Conservation (phyloP, 345 rosid species). For the Hypericum androsaemum region DNA sequence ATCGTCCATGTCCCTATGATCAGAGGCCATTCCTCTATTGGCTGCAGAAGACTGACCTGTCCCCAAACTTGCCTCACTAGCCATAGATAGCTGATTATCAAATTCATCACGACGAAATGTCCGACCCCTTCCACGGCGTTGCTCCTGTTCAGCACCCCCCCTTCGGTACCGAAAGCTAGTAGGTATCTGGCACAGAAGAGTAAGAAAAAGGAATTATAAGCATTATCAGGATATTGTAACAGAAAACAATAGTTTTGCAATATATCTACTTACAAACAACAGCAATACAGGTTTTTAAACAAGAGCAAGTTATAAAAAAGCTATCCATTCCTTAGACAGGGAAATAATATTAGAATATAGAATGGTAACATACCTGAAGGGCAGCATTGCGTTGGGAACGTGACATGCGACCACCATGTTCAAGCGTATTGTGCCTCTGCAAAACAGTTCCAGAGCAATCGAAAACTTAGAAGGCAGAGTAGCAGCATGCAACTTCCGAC, state of each 20-base stretch:
- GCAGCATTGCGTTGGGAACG: slow-evolving; percentile 16
- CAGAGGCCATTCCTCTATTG: not conserved
- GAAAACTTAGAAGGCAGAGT: no score
- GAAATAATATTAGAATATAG: no score
- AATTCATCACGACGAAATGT: slow-evolving; percentile 1
- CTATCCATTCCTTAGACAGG: not conserved
- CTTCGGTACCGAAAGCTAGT: slow-evolving; percentile 13
- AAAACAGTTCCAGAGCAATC: no score
- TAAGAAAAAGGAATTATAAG: not conserved
- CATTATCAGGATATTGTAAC: not conserved
- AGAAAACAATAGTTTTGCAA: not conserved
- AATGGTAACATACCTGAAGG: slow-evolving; percentile 10
- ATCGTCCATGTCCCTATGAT: not conserved
- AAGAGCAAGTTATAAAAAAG: slow-evolving; percentile 1
- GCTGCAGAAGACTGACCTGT: slow-evolving; percentile 1
- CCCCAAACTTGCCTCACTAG: slow-evolving; percentile 13
- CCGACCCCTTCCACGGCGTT: slow-evolving; percentile 8
- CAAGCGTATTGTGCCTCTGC: slow-evolving; percentile 21
- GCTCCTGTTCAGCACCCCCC: slow-evolving; percentile 7
- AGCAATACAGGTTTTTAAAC: not conserved
- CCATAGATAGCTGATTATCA: slow-evolving; percentile 7
- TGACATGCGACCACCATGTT: slow-evolving; percentile 20
- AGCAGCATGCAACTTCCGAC: no score
- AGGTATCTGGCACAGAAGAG: slow-evolving; percentile 9
- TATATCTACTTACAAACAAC: no score